These are phyloP conservation scores for Sphagnum contortum DNA, from an alignment of 225 moss, liverwort and hornwort species.

Conservation along the genomic window DNA sequence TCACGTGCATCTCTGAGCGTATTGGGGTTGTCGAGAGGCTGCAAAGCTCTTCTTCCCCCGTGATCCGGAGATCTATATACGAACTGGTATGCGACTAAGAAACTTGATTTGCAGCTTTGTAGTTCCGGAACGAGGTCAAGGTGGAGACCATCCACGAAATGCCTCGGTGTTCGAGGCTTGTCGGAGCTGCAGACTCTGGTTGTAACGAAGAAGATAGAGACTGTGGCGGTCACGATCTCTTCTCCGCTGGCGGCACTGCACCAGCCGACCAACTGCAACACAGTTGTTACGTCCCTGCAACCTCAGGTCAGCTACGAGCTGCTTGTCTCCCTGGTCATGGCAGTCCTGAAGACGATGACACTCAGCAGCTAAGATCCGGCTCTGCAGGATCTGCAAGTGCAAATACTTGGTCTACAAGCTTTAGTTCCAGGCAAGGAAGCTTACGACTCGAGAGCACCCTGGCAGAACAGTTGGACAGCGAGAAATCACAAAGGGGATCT, in stretches of 20 bases:
- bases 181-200: conserved; percentile 4
- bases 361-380: conserved; percentile 14
- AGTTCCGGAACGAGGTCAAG: no score
- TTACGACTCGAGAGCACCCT: conserved; percentile 3
- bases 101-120: no score
- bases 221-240: background rate
- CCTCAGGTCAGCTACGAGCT: no score
- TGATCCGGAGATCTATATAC: no score
- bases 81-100: no score
- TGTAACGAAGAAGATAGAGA: conserved; percentile 4
- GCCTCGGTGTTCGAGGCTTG: conserved; percentile 19
- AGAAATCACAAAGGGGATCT: conserved; percentile 1
- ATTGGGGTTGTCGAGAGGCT: no score
- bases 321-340: background rate
- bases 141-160: conserved; percentile 11
- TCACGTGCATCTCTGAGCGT: no score
- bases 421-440: no score
- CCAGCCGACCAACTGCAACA: conserved; percentile 10
- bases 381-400: conserved; percentile 6
- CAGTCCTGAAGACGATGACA: background rate
- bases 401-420: no score
- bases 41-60: no score
- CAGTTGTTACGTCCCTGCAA: conserved; percentile 1
- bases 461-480: conserved; percentile 4
- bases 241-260: background rate